phyloP scores from a whole-genome alignment of 495 filamentous ascomycete genomes.

The Chaetomium tenue region DNA sequence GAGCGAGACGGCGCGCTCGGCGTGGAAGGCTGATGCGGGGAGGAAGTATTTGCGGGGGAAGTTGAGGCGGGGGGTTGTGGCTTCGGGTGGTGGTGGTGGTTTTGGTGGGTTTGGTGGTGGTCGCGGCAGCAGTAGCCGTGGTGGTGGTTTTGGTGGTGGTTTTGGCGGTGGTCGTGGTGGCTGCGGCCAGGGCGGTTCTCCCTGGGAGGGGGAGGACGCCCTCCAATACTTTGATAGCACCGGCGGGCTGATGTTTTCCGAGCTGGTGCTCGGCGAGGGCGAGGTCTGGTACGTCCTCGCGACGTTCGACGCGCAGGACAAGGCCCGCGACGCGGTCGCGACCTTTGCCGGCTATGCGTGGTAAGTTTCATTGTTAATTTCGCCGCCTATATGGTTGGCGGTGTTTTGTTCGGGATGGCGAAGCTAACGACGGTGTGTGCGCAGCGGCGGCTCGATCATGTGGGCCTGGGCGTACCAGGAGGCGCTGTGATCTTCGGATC shows the following conservation, averaged over 20 bases:
- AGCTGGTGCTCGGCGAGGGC: not conserved
- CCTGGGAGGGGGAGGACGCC: too few relatives aligned
- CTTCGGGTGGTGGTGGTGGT: not conserved
- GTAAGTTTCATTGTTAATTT: constrained; percentile 7
- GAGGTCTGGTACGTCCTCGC: not conserved
- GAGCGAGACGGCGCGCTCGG: not conserved
- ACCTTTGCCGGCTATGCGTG: not conserved
- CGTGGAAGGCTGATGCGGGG: not conserved
- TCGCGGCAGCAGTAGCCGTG: not conserved
- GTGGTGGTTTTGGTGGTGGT: not conserved
- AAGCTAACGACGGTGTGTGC: not conserved
- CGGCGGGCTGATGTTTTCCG: not conserved
- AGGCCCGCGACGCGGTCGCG: not conserved
- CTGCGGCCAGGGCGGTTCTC: not conserved
- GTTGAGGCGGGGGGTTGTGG: not conserved
- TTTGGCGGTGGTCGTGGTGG: not conserved
- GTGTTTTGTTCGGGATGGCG: too few relatives aligned
- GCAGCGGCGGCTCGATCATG: constrained; percentile 11
- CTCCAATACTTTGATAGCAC: too few relatives aligned
- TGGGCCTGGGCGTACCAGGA: not conserved
- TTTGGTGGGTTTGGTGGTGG: not conserved
- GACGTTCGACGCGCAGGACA: not conserved
- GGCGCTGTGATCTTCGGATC: not conserved
- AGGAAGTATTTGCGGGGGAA: not conserved
- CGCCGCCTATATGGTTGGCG: not conserved